Base-by-base conservation (phyloP, 805 yeast species). In the Pichia eremophila region DNA sequence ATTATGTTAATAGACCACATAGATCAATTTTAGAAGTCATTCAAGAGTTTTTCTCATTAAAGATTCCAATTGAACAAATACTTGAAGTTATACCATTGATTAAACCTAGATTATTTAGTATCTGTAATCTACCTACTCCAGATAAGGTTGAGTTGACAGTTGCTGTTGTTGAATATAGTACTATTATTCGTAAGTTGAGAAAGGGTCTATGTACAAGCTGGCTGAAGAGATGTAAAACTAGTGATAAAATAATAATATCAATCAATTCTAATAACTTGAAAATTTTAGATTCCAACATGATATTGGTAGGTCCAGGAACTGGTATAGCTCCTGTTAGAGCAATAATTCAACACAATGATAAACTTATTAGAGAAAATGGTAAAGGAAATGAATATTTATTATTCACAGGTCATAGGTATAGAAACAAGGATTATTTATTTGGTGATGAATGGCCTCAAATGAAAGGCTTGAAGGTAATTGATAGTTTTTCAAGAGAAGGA, bases 311-410 rank as follows among this genome's bases (percentile, higher is more conserved):
- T 2, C 95, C 99, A 0, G 99, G 99, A 4, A 95, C 98, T 0
- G 99, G 99, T 2, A 71, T 93, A 11, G 99, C 99, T 0, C 99
- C 99, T 2, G 79, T 91, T 75, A 77, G 87, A 57, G 75, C 86
- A 1, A 58, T 90, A 39, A 72, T 91, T 14, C 77, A 77, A 40
- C 57, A 69, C 1, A 47, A 46, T 31, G 46, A 48, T 32, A n/a
- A 39, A 3, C 15, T 15, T 14, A 17, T 22, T 8, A 39, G 22
- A 19, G 12, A 29, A 19, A 40, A 28, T 28, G 56, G 63, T 3
- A 49, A 63, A 18, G 36, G 52, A 0, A 47, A 49, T 39, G 61
- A 64, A 1, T 57, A 83, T 39, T 66, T 73, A 40, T 62, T 91
- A 28, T 86, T 90, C 56, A 77, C 78, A 51, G 99, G 98, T 2